These are phyloP conservation scores for Conticribra guillardii DNA, from an alignment of 108 stramenopile species.

Conservation along the genomic window DNA sequence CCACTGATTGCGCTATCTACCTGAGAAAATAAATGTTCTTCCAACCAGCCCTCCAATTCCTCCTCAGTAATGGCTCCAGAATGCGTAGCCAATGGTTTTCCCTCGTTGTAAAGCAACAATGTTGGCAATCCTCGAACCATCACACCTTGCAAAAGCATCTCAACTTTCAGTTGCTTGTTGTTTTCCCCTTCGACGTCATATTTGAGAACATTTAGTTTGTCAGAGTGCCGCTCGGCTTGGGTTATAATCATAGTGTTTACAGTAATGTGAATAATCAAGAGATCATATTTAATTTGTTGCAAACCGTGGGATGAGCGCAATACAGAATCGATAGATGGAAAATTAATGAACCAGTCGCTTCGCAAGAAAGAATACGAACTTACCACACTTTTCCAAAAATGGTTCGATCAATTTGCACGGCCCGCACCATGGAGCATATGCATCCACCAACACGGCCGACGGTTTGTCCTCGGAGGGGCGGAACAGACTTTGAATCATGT, in stretches of 20 bases:
- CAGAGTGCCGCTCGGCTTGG: constrained; percentile 45
- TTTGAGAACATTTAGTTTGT: constrained; percentile 53
- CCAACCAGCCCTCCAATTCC: constrained; percentile 55
- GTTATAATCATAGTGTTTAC: background rate
- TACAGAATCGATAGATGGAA: too few species aligned
- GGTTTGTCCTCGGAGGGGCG: constrained; percentile 11
- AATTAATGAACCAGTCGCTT: too few species aligned
- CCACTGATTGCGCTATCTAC: background rate
- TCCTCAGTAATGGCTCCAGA: constrained; percentile 55
- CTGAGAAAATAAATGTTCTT: constrained; percentile 43
- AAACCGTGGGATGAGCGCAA: too few species aligned
- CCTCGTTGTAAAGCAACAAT: constrained; percentile 55
- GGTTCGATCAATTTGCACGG: constrained; percentile 77
- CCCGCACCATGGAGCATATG: constrained; percentile 60
- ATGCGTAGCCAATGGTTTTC: constrained; percentile 40
- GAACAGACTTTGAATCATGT: constrained; percentile 40
- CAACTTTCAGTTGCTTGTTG: constrained; percentile 58
- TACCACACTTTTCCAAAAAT: constrained; percentile 48
- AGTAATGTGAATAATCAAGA: background rate
- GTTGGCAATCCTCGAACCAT: constrained; percentile 62
- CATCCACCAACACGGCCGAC: constrained; percentile 43
- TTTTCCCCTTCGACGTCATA: constrained; percentile 62
- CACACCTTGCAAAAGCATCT: constrained; percentile 64
- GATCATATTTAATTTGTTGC: background rate
- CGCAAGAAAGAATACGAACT: too few species aligned